phyloP scores from a whole-genome alignment of 768 basidiomycete genomes.

The Leccinum aurantiacum region DNA sequence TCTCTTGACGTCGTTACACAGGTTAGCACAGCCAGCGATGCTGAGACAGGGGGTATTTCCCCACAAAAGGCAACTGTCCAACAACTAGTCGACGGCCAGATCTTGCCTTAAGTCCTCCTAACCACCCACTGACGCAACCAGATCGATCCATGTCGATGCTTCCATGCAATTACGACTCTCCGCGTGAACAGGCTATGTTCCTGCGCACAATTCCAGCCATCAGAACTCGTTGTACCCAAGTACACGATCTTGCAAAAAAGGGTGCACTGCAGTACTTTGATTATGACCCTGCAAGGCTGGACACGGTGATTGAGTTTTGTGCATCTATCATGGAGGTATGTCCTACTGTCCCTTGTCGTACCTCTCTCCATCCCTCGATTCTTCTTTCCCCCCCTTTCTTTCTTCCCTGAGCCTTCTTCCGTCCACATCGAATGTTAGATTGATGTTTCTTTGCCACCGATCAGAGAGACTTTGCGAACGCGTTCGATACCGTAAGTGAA shows the following conservation, averaged over 20 bases:
- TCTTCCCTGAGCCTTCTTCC: neutral
- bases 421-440: conserved; percentile 6
- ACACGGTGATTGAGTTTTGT: conserved; percentile 70
- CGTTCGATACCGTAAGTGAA: conserved; percentile 57
- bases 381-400: neutral
- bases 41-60: conserved; percentile 10
- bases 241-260: conserved; percentile 73
- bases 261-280: conserved; percentile 84
- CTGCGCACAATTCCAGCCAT: conserved; percentile 88
- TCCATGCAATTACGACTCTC: conserved; percentile 9
- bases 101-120: neutral
- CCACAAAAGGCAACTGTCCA: neutral
- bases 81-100: neutral
- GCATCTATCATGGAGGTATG: conserved; percentile 72
- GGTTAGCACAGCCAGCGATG: neutral
- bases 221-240: conserved; percentile 76
- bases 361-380: neutral
- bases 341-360: neutral
- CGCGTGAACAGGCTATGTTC: conserved; percentile 48
- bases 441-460: conserved; percentile 1
- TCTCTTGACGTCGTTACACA: neutral
- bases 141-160: conserved; percentile 11
- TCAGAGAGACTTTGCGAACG: conserved; percentile 78
- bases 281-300: conserved; percentile 77
- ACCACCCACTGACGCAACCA: neutral